phyloP scores from a whole-genome alignment of 2,329 filamentous ascomycete genomes.

The Stachybotrys chartarum region DNA sequence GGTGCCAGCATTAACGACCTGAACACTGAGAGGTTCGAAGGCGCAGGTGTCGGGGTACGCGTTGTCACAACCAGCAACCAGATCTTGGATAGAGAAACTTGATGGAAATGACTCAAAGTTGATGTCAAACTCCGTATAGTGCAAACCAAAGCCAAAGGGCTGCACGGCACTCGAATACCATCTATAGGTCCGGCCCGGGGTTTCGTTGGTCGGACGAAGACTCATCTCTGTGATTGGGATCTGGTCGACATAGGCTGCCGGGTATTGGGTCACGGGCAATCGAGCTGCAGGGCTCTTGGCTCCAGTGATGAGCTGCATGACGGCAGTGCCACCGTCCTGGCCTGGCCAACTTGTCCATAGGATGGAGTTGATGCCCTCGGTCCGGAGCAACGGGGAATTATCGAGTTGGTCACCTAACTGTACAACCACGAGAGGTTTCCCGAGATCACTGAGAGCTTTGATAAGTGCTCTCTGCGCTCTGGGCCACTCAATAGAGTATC shows the following conservation, averaged over 20 bases:
- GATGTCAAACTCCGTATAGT: slow-evolving; percentile 48
- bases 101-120: slow-evolving; percentile 6
- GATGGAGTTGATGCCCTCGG: slow-evolving; percentile 40
- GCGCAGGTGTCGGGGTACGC: slow-evolving; percentile 32
- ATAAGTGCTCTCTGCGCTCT: slow-evolving; percentile 44
- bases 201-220: slow-evolving; percentile 36
- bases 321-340: slow-evolving; percentile 48
- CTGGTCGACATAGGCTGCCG: slow-evolving; percentile 38
- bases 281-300: slow-evolving; percentile 42
- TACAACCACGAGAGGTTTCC: slow-evolving; percentile 43
- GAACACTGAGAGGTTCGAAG: slow-evolving; percentile 26
- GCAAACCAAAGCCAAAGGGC: slow-evolving; percentile 48
- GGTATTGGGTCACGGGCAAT: slow-evolving; percentile 49
- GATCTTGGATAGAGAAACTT: slow-evolving; percentile 21
- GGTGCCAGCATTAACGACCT: slow-evolving; percentile 40
- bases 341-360: slow-evolving; percentile 55
- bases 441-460: slow-evolving; percentile 22
- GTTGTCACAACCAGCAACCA: slow-evolving; percentile 25
- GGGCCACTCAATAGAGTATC: slow-evolving; percentile 43
- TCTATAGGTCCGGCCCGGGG: slow-evolving; percentile 49
- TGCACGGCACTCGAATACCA: slow-evolving; percentile 48
- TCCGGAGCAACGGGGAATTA: slow-evolving; percentile 37
- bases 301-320: slow-evolving; percentile 48
- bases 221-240: slow-evolving; percentile 50
- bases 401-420: slow-evolving; percentile 48